These are phyloP conservation scores for Malus orientalis DNA, from an alignment of 306 rosid species.

Conservation along the genomic window DNA sequence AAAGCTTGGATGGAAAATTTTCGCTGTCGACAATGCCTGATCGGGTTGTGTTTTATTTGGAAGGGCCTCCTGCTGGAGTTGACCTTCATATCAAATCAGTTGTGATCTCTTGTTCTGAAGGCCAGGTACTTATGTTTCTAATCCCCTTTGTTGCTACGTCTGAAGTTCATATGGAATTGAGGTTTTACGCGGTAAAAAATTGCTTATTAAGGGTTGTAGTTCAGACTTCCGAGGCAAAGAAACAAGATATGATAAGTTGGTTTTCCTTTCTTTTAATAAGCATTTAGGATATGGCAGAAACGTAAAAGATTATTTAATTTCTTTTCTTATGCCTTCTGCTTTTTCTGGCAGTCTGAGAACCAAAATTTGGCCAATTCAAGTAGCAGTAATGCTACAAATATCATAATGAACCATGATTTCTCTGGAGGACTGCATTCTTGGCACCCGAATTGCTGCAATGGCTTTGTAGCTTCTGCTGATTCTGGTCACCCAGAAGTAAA, in stretches of 20 bases:
- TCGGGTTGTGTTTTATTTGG: slow-evolving; percentile 61
- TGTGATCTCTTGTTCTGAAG: slow-evolving; percentile 45
- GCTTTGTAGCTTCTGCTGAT: slow-evolving; percentile 45
- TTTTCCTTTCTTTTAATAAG: not conserved
- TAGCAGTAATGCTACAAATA: slow-evolving; percentile 37
- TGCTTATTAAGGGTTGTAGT: not conserved
- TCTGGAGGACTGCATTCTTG: slow-evolving; percentile 64
- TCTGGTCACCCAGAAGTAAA: slow-evolving; percentile 26
- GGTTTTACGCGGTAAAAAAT: not conserved
- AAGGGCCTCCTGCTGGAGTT: slow-evolving; percentile 86
- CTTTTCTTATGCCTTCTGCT: slow-evolving; percentile 1
- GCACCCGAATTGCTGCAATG: slow-evolving; percentile 67
- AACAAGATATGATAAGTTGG: not conserved
- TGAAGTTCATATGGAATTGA: not conserved
- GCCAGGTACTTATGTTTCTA: slow-evolving; percentile 31
- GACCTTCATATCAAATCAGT: slow-evolving; percentile 64
- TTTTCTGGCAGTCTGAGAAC: slow-evolving; percentile 14
- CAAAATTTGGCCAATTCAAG: slow-evolving; percentile 25
- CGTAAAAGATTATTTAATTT: not conserved
- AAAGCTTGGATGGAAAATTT: slow-evolving; percentile 71
- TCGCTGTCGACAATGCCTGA: slow-evolving; percentile 54
- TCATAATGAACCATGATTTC: slow-evolving; percentile 74
- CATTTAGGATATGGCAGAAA: not conserved
- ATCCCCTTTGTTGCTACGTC: not conserved
- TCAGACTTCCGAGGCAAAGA: not conserved